Evolutionary conservation across 1,284 basidiomycete genomes (phyloP).

Genomic region (Cystobasidium slooffiae): DNA sequence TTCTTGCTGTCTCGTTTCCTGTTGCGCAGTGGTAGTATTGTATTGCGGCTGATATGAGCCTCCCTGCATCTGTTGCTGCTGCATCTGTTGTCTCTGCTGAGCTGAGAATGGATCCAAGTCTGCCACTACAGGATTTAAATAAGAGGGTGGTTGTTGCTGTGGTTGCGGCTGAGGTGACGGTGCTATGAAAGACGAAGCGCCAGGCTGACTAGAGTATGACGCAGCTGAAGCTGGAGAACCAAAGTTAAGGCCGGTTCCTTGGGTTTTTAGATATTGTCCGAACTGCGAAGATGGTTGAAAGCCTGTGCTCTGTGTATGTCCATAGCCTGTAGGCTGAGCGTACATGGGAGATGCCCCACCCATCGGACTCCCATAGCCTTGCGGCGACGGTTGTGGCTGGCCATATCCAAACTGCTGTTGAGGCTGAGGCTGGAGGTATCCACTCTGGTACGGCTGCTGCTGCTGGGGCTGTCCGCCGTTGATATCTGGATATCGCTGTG

Average conservation of each 20-base stretch:
- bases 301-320: constrained; percentile 11
- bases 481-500: constrained; percentile 38
- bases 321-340: constrained; percentile 36
- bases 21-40: constrained; percentile 35
- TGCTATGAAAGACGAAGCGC: constrained; percentile 28
- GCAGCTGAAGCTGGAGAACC: constrained; percentile 16
- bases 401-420: constrained; percentile 27
- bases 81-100: constrained; percentile 21
- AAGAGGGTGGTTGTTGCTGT: constrained; percentile 13
- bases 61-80: constrained; percentile 14
- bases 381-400: constrained; percentile 27
- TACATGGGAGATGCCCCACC: constrained; percentile 23
- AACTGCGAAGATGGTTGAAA: constrained; percentile 45
- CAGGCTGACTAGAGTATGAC: constrained; percentile 15
- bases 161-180: constrained; percentile 30
- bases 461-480: constrained; percentile 18
- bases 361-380: constrained; percentile 5
- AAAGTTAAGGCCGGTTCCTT: constrained; percentile 35
- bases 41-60: constrained; percentile 24
- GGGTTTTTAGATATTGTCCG: constrained; percentile 35
- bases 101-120: constrained; percentile 43
- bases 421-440: constrained; percentile 35
- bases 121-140: constrained; percentile 17
- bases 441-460: constrained; percentile 23
- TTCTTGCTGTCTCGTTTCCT: constrained; percentile 35